A percentile compares a stretch with the other conserved stretches of the same genome.
These are phyloP conservation scores for Viola pubescens DNA, from an alignment of 441 rosid genomes.

Conservation along the genomic window DNA sequence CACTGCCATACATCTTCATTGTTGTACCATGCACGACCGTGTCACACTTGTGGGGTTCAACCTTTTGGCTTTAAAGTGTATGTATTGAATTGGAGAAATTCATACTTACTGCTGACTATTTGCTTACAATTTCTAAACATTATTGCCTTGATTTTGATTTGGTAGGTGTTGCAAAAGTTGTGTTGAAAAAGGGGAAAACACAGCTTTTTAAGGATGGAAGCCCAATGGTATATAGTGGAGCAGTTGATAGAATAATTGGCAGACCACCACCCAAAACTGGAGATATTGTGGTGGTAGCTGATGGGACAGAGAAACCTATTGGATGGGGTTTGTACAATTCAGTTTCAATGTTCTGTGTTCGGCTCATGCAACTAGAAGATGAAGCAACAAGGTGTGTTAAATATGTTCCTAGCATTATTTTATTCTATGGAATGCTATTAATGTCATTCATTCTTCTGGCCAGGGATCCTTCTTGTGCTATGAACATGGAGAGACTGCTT, in stretches of 20 bases:
- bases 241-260: conserved; percentile 78
- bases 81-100: too few species aligned
- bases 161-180: conserved; percentile 71
- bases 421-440: not conserved
- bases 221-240: conserved; percentile 92
- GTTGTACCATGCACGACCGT: too few species aligned
- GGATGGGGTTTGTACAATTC: conserved; percentile 91
- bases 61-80: too few species aligned
- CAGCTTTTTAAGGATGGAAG: conserved; percentile 81
- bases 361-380: conserved; percentile 88
- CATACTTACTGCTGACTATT: not conserved
- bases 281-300: conserved; percentile 81
- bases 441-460: conserved; percentile 12
- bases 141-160: conserved; percentile 9
- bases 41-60: too few species aligned
- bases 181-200: conserved; percentile 78
- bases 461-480: conserved; percentile 71
- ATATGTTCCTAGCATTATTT: not conserved
- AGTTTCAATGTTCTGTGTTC: conserved; percentile 78
- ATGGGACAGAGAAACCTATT: conserved; percentile 70
- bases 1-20: too few species aligned
- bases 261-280: conserved; percentile 80
- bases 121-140: conserved; percentile 1
- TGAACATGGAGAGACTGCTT: conserved; percentile 71
- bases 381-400: conserved; percentile 49